Conservation (phyloP, 1,139 yeast genomes). For the Kodamaea alishanica region DNA sequence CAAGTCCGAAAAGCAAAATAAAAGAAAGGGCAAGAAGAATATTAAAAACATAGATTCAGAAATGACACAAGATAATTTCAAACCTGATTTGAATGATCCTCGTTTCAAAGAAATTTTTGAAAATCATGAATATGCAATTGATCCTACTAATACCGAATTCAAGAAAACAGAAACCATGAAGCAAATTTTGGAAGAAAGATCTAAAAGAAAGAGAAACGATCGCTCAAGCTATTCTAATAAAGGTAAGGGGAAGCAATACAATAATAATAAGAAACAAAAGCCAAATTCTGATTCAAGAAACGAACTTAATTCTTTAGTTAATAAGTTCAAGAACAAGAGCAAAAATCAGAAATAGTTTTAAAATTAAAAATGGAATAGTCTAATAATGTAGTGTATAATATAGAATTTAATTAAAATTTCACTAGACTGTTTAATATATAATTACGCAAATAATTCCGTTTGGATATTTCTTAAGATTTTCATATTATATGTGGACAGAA, state of each 20-base stretch:
- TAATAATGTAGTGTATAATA: no score
- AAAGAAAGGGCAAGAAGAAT: slow-evolving; percentile 47
- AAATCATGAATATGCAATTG: slow-evolving; percentile 87
- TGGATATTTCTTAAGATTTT: no score
- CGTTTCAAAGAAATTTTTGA: slow-evolving; percentile 88
- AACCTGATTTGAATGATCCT: slow-evolving; percentile 69
- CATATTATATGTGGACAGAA: background rate
- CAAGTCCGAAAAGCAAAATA: slow-evolving; percentile 64
- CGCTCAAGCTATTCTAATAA: background rate
- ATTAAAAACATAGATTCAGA: slow-evolving; percentile 41
- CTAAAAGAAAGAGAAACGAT: slow-evolving; percentile 43
- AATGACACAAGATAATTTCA: slow-evolving; percentile 58
- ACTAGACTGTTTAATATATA: no score
- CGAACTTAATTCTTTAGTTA: slow-evolving; percentile 22
- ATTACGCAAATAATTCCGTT: no score
- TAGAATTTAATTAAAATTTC: no score
- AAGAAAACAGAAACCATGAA: slow-evolving; percentile 87
- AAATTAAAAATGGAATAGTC: background rate
- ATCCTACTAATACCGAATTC: slow-evolving; percentile 83
- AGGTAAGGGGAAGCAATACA: slow-evolving; percentile 2
- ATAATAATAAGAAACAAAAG: slow-evolving; percentile 16
- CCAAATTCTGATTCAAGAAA: slow-evolving; percentile 3
- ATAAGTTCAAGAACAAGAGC: slow-evolving; percentile 22
- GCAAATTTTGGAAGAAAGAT: slow-evolving; percentile 70
- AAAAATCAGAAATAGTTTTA: slow-evolving; percentile 1